Evolutionary conservation across 2,329 filamentous ascomycete genomes (phyloP).

Genomic region (Ustulina deusta): DNA sequence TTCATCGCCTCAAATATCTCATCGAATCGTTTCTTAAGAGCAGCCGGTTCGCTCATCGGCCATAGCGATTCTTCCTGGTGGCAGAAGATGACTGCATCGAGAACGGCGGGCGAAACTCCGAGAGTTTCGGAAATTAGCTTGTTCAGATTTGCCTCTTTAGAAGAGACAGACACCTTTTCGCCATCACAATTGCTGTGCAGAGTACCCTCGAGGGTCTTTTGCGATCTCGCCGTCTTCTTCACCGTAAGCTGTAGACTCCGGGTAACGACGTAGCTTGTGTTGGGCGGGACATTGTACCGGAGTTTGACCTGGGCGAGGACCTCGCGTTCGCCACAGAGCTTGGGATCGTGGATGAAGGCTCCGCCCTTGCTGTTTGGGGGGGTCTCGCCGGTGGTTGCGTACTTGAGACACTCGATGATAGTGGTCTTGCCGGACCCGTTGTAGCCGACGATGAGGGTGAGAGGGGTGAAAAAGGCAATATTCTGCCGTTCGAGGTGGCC

Average conservation of each 20-base stretch:
- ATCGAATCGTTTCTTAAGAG: slow-evolving; percentile 93
- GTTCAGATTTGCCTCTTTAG: slow-evolving; percentile 83
- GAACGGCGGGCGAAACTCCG: slow-evolving; percentile 88
- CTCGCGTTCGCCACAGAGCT: slow-evolving; percentile 87
- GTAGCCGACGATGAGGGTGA: slow-evolving; percentile 96
- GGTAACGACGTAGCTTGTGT: slow-evolving; percentile 83
- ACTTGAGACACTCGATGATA: slow-evolving; percentile 98
- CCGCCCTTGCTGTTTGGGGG: slow-evolving; percentile 91
- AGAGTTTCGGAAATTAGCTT: slow-evolving; percentile 85
- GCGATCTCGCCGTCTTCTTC: slow-evolving; percentile 79
- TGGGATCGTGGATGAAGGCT: slow-evolving; percentile 98
- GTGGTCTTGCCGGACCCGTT: slow-evolving; percentile 99
- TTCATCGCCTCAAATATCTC: slow-evolving; percentile 98
- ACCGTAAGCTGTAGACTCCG: slow-evolving; percentile 87
- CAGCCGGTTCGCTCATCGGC: slow-evolving; percentile 90
- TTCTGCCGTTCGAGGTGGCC: slow-evolving; percentile 78
- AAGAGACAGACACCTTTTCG: slow-evolving; percentile 82
- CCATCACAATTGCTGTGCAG: slow-evolving; percentile 82
- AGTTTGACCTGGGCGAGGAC: slow-evolving; percentile 93
- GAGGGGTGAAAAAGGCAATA: slow-evolving; percentile 88
- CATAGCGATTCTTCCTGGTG: slow-evolving; percentile 98
- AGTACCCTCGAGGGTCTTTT: slow-evolving; percentile 87
- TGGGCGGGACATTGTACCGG: slow-evolving; percentile 82
- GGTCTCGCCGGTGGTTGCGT: slow-evolving; percentile 93
- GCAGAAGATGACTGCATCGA: slow-evolving; percentile 97